Conservation (phyloP, 2,329 filamentous ascomycete genomes). For the Pseudogymnoascus sp. region DNA sequence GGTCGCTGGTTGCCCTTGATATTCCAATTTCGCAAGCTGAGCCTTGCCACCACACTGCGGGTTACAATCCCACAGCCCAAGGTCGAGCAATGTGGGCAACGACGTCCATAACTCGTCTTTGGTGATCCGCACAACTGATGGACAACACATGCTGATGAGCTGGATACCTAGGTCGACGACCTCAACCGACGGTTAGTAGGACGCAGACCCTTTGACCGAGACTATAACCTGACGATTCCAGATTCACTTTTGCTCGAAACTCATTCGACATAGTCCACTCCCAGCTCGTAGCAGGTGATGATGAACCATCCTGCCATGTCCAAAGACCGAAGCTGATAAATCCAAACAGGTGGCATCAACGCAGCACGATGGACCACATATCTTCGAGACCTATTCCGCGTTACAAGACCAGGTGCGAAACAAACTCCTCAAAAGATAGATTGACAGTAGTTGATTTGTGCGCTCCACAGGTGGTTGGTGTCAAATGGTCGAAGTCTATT, state of each 20-base stretch:
- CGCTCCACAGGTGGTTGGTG: slow-evolving; percentile 56
- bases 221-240: slow-evolving; percentile 21
- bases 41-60: background rate
- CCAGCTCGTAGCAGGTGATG: slow-evolving; percentile 48
- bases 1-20: background rate
- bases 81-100: background rate
- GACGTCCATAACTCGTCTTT: background rate
- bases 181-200: slow-evolving; percentile 50
- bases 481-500: slow-evolving; percentile 82
- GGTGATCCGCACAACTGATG: slow-evolving; percentile 2
- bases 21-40: background rate
- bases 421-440: background rate
- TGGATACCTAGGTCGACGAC: slow-evolving; percentile 49
- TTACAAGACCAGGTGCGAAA: slow-evolving; percentile 49
- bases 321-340: background rate
- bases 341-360: slow-evolving; percentile 53
- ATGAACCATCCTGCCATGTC: slow-evolving; percentile 10
- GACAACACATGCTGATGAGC: slow-evolving; percentile 6
- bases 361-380: slow-evolving; percentile 65
- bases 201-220: background rate
- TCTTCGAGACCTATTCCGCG: slow-evolving; percentile 62
- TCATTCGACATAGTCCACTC: slow-evolving; percentile 81
- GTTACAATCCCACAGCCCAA: background rate
- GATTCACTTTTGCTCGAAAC: slow-evolving; percentile 59
- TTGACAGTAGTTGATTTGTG: background rate